A percentile compares a stretch with the other conserved stretches of the same genome.
Evolutionary conservation across 23 red algal genomes (phyloP).

Genomic region (Gracilaria gracilis): DNA sequence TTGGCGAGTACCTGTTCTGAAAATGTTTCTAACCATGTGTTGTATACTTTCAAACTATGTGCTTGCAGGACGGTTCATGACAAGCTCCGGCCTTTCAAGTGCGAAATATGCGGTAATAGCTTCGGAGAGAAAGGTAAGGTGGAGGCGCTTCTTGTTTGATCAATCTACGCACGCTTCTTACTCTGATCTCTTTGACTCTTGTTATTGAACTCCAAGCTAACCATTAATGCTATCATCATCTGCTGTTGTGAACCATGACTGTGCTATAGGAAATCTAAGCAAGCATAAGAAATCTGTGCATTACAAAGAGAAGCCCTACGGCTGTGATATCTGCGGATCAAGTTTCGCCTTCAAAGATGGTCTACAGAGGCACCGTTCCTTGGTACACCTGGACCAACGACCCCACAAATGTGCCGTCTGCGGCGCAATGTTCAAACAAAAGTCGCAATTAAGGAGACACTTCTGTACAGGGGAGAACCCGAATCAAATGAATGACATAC

Average conservation of each 20-base stretch:
- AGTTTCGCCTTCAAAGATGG: conserved; percentile 71
- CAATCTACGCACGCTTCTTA: too few relatives aligned
- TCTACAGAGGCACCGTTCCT: conserved; percentile 52
- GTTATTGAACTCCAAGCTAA: too few relatives aligned
- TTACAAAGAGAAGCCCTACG: conserved; percentile 47
- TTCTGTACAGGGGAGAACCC: conserved; percentile 8
- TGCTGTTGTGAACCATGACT: neutral
- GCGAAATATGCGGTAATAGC: conserved; percentile 45
- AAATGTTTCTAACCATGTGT: neutral
- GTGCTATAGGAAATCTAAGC: conserved; percentile 43
- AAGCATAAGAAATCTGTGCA: conserved; percentile 72
- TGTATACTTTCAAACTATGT: neutral
- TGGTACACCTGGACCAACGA: conserved; percentile 55
- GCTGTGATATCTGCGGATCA: conserved; percentile 52
- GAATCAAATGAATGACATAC: conserved; percentile 11
- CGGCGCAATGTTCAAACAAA: conserved; percentile 56
- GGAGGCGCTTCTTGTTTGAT: neutral
- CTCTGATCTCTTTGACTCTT: too few relatives aligned
- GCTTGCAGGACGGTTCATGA: conserved; percentile 48
- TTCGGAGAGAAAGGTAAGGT: conserved; percentile 69
- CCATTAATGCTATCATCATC: neutral
- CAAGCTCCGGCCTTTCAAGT: conserved; percentile 59
- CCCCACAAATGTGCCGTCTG: conserved; percentile 43
- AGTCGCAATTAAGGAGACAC: conserved; percentile 62
- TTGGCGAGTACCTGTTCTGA: neutral